Evolutionary conservation across 805 yeast species (phyloP).

Genomic region (Schwanniomyces occidentalis): DNA sequence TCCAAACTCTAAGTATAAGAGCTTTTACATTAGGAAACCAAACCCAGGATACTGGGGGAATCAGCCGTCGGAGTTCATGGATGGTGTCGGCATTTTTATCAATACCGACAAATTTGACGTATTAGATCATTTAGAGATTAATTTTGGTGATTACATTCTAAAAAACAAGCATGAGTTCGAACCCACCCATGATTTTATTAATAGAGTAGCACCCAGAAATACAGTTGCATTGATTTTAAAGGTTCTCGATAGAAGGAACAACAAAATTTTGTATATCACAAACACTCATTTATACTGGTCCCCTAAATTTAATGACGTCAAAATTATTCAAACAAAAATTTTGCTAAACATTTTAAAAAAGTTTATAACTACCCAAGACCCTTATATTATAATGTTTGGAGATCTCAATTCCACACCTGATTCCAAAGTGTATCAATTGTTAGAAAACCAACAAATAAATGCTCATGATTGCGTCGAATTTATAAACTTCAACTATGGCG

Average conservation of each 20-base stretch:
- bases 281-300: too few relatives aligned
- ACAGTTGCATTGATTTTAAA: conserved; percentile 58
- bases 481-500: too few relatives aligned
- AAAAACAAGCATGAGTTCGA: conserved; percentile 25
- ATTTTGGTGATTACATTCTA: conserved; percentile 28
- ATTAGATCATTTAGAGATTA: conserved; percentile 27
- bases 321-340: too few relatives aligned
- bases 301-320: too few relatives aligned
- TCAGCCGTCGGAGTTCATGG: conserved; percentile 44
- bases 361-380: too few relatives aligned
- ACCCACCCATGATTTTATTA: conserved; percentile 30
- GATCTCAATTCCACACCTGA: too few relatives aligned
- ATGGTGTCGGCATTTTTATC: conserved; percentile 60
- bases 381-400: too few relatives aligned
- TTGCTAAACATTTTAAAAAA: too few relatives aligned
- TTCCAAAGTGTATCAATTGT: too few relatives aligned
- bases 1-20: conserved; percentile 39
- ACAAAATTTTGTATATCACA: conserved; percentile 41
- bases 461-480: too few relatives aligned
- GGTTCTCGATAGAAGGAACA: conserved; percentile 43
- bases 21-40: conserved; percentile 50
- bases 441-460: too few relatives aligned
- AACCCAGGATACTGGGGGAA: conserved; percentile 54
- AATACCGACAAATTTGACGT: conserved; percentile 49
- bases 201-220: conserved; percentile 46